A percentile compares a stretch with the other conserved stretches of the same genome.
Conservation (phyloP, 1,139 yeast genomes). For the Geotrichum restrictum region DNA sequence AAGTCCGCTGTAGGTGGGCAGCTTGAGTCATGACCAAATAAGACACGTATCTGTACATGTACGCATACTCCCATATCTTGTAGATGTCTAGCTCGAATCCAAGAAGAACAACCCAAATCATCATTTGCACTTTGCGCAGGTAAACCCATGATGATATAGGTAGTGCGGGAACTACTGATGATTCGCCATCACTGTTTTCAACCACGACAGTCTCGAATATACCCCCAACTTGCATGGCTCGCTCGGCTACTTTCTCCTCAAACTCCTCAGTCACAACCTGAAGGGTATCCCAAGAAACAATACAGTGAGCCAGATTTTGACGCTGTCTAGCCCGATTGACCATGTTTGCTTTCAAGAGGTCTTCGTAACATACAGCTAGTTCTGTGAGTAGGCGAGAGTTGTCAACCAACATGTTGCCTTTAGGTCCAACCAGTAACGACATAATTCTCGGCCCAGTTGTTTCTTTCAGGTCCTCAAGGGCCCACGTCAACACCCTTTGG, state of each 20-base stretch:
- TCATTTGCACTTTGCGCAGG: slow-evolving; percentile 58
- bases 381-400: slow-evolving; percentile 10
- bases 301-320: slow-evolving; percentile 57
- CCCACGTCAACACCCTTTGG: slow-evolving; percentile 32
- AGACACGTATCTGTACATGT: slow-evolving; percentile 62
- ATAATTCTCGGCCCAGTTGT: slow-evolving; percentile 25
- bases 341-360: slow-evolving; percentile 14
- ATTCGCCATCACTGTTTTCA: slow-evolving; percentile 7
- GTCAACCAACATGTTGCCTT: slow-evolving; percentile 6
- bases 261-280: slow-evolving; percentile 87
- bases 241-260: slow-evolving; percentile 85
- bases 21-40: slow-evolving; percentile 50
- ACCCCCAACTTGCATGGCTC: slow-evolving; percentile 2
- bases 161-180: slow-evolving; percentile 38
- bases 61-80: slow-evolving; percentile 63
- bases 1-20: slow-evolving; percentile 50
- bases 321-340: slow-evolving; percentile 82
- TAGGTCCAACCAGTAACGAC: slow-evolving; percentile 1
- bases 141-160: slow-evolving; percentile 70
- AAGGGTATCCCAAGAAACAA: slow-evolving; percentile 69
- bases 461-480: slow-evolving; percentile 34
- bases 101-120: slow-evolving; percentile 66
- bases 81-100: slow-evolving; percentile 78
- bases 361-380: slow-evolving; percentile 10
- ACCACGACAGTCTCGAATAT: slow-evolving; percentile 3